Conservation (phyloP, 805 yeast genomes). For the Candida insectalens region DNA sequence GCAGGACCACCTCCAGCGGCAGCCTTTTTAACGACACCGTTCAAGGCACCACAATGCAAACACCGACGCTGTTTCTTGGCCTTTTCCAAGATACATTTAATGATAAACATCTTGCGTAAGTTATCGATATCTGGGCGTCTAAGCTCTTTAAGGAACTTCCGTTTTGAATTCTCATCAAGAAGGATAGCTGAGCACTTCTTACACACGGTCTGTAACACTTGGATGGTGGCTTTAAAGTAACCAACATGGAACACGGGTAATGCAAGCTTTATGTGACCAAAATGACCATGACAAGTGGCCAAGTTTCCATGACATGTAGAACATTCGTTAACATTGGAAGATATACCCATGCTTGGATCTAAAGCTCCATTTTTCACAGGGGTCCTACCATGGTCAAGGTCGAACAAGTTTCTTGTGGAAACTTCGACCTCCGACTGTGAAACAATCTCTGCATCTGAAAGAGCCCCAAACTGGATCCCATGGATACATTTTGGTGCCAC, state of each 20-base stretch:
- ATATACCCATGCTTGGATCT: slow-evolving; percentile 90
- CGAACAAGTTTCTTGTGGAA: slow-evolving; percentile 83
- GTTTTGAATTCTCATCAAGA: slow-evolving; percentile 61
- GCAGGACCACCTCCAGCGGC: slow-evolving; percentile 89
- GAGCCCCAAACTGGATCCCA: slow-evolving; percentile 86
- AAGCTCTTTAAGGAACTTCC: slow-evolving; percentile 65
- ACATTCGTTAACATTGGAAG: slow-evolving; percentile 80
- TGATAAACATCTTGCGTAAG: slow-evolving; percentile 79
- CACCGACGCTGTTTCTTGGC: slow-evolving; percentile 94
- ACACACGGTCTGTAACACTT: slow-evolving; percentile 83
- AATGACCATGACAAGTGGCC: slow-evolving; percentile 97
- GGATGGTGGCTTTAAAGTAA: slow-evolving; percentile 84
- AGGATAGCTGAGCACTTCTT: slow-evolving; percentile 77
- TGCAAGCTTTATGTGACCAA: slow-evolving; percentile 89
- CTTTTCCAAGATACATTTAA: slow-evolving; percentile 79
- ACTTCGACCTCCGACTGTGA: slow-evolving; percentile 94
- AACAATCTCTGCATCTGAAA: slow-evolving; percentile 83
- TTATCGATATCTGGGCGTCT: slow-evolving; percentile 86
- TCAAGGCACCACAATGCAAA: slow-evolving; percentile 73
- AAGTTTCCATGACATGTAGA: slow-evolving; percentile 84
- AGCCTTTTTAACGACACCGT: slow-evolving; percentile 96
- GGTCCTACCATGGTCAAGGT: slow-evolving; percentile 79
- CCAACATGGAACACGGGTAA: slow-evolving; percentile 97
- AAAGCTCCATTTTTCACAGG: slow-evolving; percentile 82
- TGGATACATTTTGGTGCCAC: slow-evolving; percentile 83